phyloP scores from a whole-genome alignment of 768 basidiomycete genomes.

The Kondoa subrosea region DNA sequence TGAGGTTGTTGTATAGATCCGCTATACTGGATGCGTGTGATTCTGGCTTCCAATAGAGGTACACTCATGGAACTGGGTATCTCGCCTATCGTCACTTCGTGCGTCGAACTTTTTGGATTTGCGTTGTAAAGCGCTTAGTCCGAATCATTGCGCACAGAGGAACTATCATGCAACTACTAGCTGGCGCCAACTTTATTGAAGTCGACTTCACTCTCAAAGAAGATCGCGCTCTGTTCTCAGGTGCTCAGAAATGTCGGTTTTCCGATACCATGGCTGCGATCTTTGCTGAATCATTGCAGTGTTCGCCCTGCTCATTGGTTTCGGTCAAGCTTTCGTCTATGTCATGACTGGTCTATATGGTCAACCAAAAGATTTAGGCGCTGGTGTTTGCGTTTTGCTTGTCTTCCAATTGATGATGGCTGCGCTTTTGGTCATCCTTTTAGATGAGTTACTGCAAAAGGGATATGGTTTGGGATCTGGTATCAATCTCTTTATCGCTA shows the following conservation, averaged over 20 bases:
- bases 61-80: constrained; percentile 99
- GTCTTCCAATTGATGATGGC: constrained; percentile 91
- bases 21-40: constrained; percentile 99
- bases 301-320: constrained; percentile 86
- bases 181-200: constrained; percentile 91
- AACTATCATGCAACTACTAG: constrained; percentile 99
- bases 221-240: constrained; percentile 84
- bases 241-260: constrained; percentile 81
- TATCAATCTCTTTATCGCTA: constrained; percentile 96
- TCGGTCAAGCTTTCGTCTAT: constrained; percentile 93
- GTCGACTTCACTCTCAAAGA: constrained; percentile 96
- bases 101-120: neutral
- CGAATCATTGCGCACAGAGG: constrained; percentile 35
- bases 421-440: constrained; percentile 87
- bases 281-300: constrained; percentile 40
- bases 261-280: neutral
- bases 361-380: constrained; percentile 76
- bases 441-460: constrained; percentile 96
- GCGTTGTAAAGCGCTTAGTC: neutral
- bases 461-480: constrained; percentile 97
- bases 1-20: constrained; percentile 44
- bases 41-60: constrained; percentile 92
- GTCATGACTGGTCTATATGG: constrained; percentile 94
- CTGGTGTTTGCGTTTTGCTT: constrained; percentile 88
- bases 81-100: constrained; percentile 82